A percentile compares a stretch with the other conserved stretches of the same genome.
These are phyloP conservation scores for Russula sp. DNA, from an alignment of 768 basidiomycete genomes.

Conservation along the genomic window DNA sequence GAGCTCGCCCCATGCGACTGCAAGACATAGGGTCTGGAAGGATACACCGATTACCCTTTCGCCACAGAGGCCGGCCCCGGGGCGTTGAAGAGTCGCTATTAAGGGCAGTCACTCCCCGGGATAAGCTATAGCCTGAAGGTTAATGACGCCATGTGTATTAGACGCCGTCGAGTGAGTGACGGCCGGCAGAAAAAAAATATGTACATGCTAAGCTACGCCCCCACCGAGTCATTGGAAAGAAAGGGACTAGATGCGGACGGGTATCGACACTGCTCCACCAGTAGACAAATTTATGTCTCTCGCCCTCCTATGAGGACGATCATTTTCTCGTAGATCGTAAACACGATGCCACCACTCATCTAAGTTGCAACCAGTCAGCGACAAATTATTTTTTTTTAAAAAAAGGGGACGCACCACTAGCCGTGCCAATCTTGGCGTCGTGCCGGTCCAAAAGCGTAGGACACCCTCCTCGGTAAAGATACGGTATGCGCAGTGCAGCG, in stretches of 20 bases:
- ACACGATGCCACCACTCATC: constrained; percentile 91
- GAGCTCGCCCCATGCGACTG: too few relatives aligned
- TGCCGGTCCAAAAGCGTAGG: constrained; percentile 92
- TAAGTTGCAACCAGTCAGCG: constrained; percentile 30
- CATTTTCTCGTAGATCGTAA: constrained; percentile 85
- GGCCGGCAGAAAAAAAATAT: not conserved
- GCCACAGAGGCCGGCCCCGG: too few relatives aligned
- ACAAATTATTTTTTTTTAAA: not conserved
- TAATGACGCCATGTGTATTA: not conserved
- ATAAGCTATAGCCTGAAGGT: not conserved
- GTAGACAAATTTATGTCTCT: constrained; percentile 22
- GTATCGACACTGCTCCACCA: too few relatives aligned
- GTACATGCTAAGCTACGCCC: not conserved
- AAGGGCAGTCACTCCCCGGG: too few relatives aligned
- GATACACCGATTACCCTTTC: too few relatives aligned
- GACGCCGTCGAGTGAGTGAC: not conserved
- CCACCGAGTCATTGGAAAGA: too few relatives aligned
- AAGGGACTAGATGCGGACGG: not conserved
- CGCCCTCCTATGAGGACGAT: constrained; percentile 46
- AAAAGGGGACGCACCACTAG: constrained; percentile 57
- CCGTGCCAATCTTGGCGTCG: constrained; percentile 82
- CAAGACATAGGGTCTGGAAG: too few relatives aligned
- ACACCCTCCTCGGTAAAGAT: constrained; percentile 93
- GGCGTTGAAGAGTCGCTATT: too few relatives aligned
- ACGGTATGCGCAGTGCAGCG: constrained; percentile 92